Percentiles rank a stretch among this genome's conserved stretches.
Evolutionary conservation across 805 yeast species (phyloP).

Genomic region (Monosporozyma aerobia): DNA sequence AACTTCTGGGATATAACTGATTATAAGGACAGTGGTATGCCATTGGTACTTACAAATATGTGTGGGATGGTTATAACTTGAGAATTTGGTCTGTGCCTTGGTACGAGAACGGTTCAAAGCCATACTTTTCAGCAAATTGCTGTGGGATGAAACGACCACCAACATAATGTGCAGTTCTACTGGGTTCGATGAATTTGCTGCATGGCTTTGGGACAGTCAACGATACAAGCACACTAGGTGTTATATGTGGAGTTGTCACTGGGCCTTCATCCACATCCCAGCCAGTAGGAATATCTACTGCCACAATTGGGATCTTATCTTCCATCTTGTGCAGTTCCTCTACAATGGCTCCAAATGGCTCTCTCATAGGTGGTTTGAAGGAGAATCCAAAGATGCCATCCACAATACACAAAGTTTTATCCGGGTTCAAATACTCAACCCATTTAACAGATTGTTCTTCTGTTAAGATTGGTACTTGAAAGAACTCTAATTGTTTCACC

Average conservation of each 20-base stretch:
- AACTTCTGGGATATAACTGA: not conserved
- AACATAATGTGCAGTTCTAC: slow-evolving; percentile 49
- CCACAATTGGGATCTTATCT: slow-evolving; percentile 46
- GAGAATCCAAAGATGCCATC: slow-evolving; percentile 93
- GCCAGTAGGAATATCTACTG: slow-evolving; percentile 91
- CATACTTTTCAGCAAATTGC: slow-evolving; percentile 62
- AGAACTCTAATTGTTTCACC: slow-evolving; percentile 54
- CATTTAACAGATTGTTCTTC: slow-evolving; percentile 30
- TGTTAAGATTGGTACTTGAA: slow-evolving; percentile 51
- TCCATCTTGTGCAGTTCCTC: slow-evolving; percentile 31
- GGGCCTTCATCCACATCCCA: slow-evolving; percentile 96
- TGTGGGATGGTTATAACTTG: slow-evolving; percentile 16
- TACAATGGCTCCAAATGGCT: slow-evolving; percentile 51
- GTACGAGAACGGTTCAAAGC: slow-evolving; percentile 55
- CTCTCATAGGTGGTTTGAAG: slow-evolving; percentile 78
- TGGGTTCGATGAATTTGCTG: slow-evolving; percentile 41
- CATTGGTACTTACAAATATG: not conserved
- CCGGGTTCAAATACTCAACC: slow-evolving; percentile 23
- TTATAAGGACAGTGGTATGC: too few relatives aligned
- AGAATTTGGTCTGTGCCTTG: slow-evolving; percentile 49
- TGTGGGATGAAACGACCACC: slow-evolving; percentile 83
- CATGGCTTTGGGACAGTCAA: slow-evolving; percentile 94
- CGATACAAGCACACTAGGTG: slow-evolving; percentile 65
- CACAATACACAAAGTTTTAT: slow-evolving; percentile 42
- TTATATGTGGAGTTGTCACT: slow-evolving; percentile 33